Evolutionary conservation across 805 yeast species (phyloP), one percentile per base, ranked within the genome.

Genomic region (Lachancea cidri): DNA sequence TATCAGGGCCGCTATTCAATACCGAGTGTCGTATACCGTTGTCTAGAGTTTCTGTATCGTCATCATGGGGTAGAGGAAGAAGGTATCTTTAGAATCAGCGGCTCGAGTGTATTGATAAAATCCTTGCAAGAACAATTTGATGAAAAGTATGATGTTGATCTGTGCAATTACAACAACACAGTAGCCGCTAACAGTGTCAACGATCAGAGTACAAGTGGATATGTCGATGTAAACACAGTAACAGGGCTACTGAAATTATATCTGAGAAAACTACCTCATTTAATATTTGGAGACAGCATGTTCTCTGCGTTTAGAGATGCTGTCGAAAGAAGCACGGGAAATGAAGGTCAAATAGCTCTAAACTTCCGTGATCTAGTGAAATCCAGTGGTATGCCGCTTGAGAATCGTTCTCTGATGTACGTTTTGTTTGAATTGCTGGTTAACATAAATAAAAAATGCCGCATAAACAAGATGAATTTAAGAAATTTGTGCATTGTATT

Each of bases 31-130:
- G 76, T 86, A 14, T 83, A 67, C 52, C 66, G 95, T 45, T 87
- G 96, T 55, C 55, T 89, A 25, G 83, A 77, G 42, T 85, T 73
- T 49, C 68, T 91, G 37, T 71, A 73, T 37, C 72, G 69, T 29
- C 74, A 80, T 18, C 78, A 81, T 17, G 95, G 95, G 0, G 68
- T 81, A n/a, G 75, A 75, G 46, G 93, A 86, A 60, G 95, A 88
- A 55, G 98, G 98, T 8, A 76, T 91, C 2, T 93, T 93, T 67
- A 72, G 98, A 46, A 67, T 88, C 43, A 86, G 89, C 62, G 98
- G 98, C 3, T 86, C 95, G 29, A 83, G 88, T 42, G 74, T 87
- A 1, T 72, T 82, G 39, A 86, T 86, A 30, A 77, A 81, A 48
- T 75, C 70, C 31, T 70, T 86, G 44, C 85, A 81, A 53, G 85